Percentiles rank a stretch among this genome's conserved stretches.
phyloP scores from a whole-genome alignment of 2,329 filamentous ascomycete species.

The Calonectria pteridis region DNA sequence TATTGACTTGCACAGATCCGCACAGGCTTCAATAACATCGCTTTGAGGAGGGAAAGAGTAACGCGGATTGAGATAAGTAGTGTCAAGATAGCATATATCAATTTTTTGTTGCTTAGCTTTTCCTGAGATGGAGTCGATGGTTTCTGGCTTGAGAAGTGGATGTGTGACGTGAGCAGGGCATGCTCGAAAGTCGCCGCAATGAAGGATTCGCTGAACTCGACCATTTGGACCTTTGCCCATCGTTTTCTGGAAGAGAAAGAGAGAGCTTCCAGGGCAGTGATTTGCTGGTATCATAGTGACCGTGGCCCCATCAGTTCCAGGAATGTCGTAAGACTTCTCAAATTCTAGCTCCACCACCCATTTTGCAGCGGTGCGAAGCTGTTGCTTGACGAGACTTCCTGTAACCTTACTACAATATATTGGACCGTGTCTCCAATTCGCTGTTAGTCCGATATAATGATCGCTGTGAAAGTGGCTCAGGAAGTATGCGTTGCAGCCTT shows the following conservation, averaged over 20 bases:
- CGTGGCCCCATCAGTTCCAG: slow-evolving; percentile 82
- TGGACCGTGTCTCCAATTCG: slow-evolving; percentile 90
- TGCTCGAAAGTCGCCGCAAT: slow-evolving; percentile 96
- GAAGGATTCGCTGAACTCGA: slow-evolving; percentile 82
- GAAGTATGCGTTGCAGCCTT: slow-evolving; percentile 95
- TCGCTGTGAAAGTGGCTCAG: slow-evolving; percentile 98
- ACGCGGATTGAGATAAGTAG: slow-evolving; percentile 94
- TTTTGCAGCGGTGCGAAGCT: slow-evolving; percentile 86
- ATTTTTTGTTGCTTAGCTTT: slow-evolving; percentile 86
- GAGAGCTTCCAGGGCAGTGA: slow-evolving; percentile 93
- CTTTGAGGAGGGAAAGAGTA: slow-evolving; percentile 94
- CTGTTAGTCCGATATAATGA: slow-evolving; percentile 92
- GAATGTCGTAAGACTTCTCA: slow-evolving; percentile 82
- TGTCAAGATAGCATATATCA: slow-evolving; percentile 96
- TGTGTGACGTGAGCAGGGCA: slow-evolving; percentile 88
- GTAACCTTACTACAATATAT: slow-evolving; percentile 98
- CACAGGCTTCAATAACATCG: slow-evolving; percentile 88
- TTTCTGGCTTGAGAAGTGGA: slow-evolving; percentile 82
- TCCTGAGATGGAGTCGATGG: slow-evolving; percentile 77
- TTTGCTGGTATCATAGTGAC: slow-evolving; percentile 98
- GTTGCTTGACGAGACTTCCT: slow-evolving; percentile 87
- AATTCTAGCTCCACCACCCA: slow-evolving; percentile 90
- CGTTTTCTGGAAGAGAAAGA: slow-evolving; percentile 91
- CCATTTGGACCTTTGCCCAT: slow-evolving; percentile 70
- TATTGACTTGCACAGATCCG: slow-evolving; percentile 85